phyloP scores from a whole-genome alignment of 2,329 filamentous ascomycete genomes.

The Colletotrichum tropicale region DNA sequence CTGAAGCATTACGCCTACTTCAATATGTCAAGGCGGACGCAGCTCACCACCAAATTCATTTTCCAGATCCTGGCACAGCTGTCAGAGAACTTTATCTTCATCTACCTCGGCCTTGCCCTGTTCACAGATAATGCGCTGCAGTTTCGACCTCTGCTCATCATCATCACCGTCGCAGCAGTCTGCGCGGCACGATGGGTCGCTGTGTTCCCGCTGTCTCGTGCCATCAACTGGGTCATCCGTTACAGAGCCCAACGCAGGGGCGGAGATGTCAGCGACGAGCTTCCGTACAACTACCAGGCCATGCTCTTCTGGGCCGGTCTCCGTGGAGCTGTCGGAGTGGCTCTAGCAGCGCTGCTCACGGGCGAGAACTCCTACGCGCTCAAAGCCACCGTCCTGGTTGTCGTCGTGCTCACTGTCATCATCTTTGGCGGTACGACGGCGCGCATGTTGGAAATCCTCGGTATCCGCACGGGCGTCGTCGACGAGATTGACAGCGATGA shows the following conservation, averaged over 20 bases:
- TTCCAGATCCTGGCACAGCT: conserved; percentile 95
- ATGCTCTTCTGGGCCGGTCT: conserved; percentile 99
- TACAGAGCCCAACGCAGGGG: conserved; percentile 82
- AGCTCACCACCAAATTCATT: conserved; percentile 96
- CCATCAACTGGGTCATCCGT: conserved; percentile 91
- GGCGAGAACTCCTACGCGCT: conserved; percentile 83
- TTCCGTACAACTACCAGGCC: conserved; percentile 95
- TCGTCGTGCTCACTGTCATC: conserved; percentile 96
- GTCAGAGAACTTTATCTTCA: conserved; percentile 99
- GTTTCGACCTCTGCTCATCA: conserved; percentile 94
- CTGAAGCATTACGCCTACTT: conserved; percentile 99
- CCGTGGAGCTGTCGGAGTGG: conserved; percentile 93
- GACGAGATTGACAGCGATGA: conserved; percentile 98
- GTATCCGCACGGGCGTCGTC: conserved; percentile 94
- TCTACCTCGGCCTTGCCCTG: conserved; percentile 92
- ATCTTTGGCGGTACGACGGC: conserved; percentile 98
- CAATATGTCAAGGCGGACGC: conserved; percentile 98
- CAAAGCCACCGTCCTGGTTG: conserved; percentile 93
- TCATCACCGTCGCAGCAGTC: conserved; percentile 89
- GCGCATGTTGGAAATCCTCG: conserved; percentile 95
- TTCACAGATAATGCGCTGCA: conserved; percentile 89
- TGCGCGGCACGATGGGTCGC: conserved; percentile 92
- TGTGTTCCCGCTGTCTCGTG: conserved; percentile 88
- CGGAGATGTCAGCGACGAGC: conserved; percentile 77
- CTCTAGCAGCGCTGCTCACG: conserved; percentile 84